Evolutionary conservation across 1,284 basidiomycete species (phyloP), one percentile per base, ranked within the genome.

Genomic region (Heterobasidion irregulare): DNA sequence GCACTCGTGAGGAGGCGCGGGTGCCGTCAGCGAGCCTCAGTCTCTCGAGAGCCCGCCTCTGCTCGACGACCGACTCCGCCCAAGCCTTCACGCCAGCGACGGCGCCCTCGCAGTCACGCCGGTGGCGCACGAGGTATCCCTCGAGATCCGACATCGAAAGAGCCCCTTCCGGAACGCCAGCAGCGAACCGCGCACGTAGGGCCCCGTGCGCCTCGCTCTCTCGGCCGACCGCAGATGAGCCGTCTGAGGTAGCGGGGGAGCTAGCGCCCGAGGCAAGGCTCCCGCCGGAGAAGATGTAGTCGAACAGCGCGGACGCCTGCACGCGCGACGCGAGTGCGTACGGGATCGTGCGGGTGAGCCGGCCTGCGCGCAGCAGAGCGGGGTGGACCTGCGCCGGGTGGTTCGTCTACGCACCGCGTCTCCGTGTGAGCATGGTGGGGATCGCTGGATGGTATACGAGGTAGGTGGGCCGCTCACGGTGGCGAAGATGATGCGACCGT

Each of bases 141-240:
- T 52, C 33, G 6, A 52, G 51, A 9, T 52, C 52, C 7, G 52
- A 43, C 43, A 53, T 53, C 6, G 52, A 53, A 33, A 53, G 36
- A 4, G 45, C 33, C 6, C 33, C n/a, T 15, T 46, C 32, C 7
- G 52, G 44, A 26, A 53, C 35, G 26, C 44, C n/a, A 16, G 26
- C 15, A 8, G 45, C 26, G 26, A 53, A 53, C 16, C 13, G 15
- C 13, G 9, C 32, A 1, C 18, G 8, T 6, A 19, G 46, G 10
- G 46, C 10, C n/a, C n/a, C 38, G 8, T 26, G 26, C 26, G 26
- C 26, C 6, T 26, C 26, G 26, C 26, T 26, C 26, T 26, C 26
- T 26, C 6, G 26, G 4, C 6, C 6, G 26, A 26, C 26, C 6
- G 26, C 6, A 26, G 26, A 26, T 3, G 32, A 16, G 4, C 9